Evolutionary conservation across 2,329 filamentous ascomycete species (phyloP).

Genomic region (Rhinocladiella similis): DNA sequence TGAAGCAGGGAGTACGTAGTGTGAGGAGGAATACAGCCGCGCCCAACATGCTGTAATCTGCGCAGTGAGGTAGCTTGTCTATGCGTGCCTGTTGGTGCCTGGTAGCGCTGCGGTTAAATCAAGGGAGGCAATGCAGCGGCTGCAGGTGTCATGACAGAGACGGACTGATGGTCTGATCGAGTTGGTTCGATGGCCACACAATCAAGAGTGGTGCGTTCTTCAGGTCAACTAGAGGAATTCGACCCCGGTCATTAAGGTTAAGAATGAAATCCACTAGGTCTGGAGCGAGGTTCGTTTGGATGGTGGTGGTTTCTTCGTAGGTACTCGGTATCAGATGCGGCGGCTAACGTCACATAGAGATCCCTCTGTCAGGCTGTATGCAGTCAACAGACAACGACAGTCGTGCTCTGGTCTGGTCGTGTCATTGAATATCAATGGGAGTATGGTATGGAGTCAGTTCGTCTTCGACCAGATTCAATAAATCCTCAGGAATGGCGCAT

Average conservation of each 20-base stretch:
- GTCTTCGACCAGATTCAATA: not conserved
- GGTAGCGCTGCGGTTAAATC: slow-evolving; percentile 12
- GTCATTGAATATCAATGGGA: no score
- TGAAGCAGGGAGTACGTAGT: not conserved
- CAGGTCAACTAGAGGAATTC: not conserved
- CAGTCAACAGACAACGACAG: no score
- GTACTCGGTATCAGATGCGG: no score
- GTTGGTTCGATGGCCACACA: no score
- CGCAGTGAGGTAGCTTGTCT: not conserved
- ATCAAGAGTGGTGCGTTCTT: no score
- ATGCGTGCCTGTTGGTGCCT: slow-evolving; percentile 10
- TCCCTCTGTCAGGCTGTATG: no score
- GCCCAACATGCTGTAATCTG: slow-evolving; percentile 15
- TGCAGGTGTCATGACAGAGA: slow-evolving; percentile 2
- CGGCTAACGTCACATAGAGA: no score
- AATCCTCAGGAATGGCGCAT: not conserved
- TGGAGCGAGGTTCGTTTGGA: not conserved
- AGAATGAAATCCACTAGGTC: not conserved
- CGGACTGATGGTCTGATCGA: not conserved
- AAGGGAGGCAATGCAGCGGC: not conserved
- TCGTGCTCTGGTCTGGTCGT: no score
- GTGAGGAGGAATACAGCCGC: slow-evolving; percentile 5
- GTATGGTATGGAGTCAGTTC: no score
- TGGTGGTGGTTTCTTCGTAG: not conserved
- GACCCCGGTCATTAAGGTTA: not conserved